A percentile compares a stretch with the other conserved stretches of the same genome.
Conservation (phyloP, 2,329 filamentous ascomycete genomes). For the Phaeosphaeriaceae sp. region DNA sequence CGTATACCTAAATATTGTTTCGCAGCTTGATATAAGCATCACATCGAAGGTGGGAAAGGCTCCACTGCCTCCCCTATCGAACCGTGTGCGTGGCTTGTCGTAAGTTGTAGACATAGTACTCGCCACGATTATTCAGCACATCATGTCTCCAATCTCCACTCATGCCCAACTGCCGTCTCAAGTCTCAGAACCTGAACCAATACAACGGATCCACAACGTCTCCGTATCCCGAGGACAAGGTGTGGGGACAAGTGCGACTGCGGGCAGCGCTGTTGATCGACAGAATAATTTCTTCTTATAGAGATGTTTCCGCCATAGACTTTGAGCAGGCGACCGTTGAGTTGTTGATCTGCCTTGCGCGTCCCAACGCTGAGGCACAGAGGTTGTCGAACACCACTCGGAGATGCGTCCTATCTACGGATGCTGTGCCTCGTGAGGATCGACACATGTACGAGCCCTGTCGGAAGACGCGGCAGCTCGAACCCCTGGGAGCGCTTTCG, state of each 20-base stretch:
- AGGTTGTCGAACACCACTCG: neutral
- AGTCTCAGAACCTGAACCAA: neutral
- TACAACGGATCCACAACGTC: neutral
- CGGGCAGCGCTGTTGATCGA: constrained; percentile 10
- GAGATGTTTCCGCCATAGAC: neutral
- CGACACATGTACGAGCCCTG: neutral
- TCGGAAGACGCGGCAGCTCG: neutral
- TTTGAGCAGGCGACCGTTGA: neutral
- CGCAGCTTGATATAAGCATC: neutral
- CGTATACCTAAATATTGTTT: neutral
- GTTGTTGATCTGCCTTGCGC: neutral
- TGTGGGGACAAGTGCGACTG: constrained; percentile 4
- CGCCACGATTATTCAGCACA: neutral
- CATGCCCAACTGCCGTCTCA: neutral
- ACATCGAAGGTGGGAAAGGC: neutral
- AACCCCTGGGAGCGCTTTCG: neutral
- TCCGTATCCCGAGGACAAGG: constrained; percentile 1
- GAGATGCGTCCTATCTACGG: neutral
- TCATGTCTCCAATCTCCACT: neutral
- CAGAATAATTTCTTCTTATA: neutral
- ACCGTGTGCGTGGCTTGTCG: too few species aligned
- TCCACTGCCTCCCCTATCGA: too few species aligned
- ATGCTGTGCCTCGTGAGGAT: too few species aligned
- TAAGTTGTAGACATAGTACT: too few species aligned
- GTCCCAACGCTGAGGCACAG: neutral